phyloP scores from a whole-genome alignment of 1,284 basidiomycete species.

The Blastosporella zonata region DNA sequence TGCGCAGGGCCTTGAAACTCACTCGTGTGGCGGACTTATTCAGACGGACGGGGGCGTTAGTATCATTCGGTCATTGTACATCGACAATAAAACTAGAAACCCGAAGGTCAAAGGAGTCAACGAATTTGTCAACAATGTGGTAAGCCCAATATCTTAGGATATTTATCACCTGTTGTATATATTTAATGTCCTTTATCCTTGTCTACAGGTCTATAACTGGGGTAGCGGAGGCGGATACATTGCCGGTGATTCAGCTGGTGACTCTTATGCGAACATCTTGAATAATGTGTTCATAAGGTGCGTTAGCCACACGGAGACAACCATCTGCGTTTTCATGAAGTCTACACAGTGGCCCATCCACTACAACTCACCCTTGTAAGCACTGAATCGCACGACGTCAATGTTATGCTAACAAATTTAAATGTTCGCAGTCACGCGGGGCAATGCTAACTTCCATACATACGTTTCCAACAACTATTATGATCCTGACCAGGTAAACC shows the following conservation, averaged over 20 bases:
- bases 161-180: background rate
- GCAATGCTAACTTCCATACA: conserved; percentile 37
- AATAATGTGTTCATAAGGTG: conserved; percentile 36
- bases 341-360: conserved; percentile 21
- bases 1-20: conserved; percentile 35
- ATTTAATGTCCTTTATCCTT: background rate
- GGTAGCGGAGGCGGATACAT: conserved; percentile 36
- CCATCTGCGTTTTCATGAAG: conserved; percentile 15
- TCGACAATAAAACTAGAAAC: conserved; percentile 38
- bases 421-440: conserved; percentile 30
- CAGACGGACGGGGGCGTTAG: conserved; percentile 37
- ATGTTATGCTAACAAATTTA: background rate
- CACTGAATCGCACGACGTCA: background rate
- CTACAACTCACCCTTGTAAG: conserved; percentile 27
- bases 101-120: conserved; percentile 39
- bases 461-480: conserved; percentile 34
- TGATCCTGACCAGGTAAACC: conserved; percentile 28
- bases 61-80: conserved; percentile 35
- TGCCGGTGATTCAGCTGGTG: conserved; percentile 34
- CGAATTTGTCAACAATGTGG: conserved; percentile 37
- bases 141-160: conserved; percentile 12
- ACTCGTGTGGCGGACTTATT: conserved; percentile 36
- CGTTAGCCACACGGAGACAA: background rate
- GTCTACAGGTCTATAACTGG: conserved; percentile 33
- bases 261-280: conserved; percentile 34